Percentiles rank a stretch among this genome's conserved stretches.
Evolutionary conservation across 371 early-diverging fungal species (phyloP).

Genomic region (Mucor indicus): DNA sequence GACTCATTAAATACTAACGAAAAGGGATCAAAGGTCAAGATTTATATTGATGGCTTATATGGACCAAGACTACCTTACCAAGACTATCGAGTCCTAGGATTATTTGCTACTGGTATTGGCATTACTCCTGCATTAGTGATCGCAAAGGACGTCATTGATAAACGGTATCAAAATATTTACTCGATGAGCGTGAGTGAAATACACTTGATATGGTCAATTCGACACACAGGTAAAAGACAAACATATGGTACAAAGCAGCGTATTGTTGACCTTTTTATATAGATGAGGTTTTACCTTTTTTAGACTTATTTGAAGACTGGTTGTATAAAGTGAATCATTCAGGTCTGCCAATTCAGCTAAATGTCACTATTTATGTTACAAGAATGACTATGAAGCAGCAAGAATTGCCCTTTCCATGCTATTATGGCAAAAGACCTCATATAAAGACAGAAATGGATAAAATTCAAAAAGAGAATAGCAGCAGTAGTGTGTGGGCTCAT

Average conservation of each 20-base stretch:
- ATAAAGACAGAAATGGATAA: no score
- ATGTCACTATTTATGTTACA: constrained; percentile 25
- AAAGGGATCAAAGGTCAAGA: no score
- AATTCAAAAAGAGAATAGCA: no score
- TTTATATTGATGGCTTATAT: constrained; percentile 31
- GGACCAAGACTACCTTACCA: constrained; percentile 26
- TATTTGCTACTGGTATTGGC: constrained; percentile 32
- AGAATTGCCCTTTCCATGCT: background rate
- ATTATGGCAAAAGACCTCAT: background rate
- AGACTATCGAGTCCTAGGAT: constrained; percentile 20
- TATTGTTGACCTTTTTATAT: no score
- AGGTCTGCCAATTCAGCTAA: constrained; percentile 11
- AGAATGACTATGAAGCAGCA: background rate
- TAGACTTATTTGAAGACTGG: constrained; percentile 17
- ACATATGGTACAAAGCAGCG: background rate
- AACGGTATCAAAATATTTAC: background rate
- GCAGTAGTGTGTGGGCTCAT: no score
- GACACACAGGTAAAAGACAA: constrained; percentile 15
- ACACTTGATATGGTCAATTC: constrained; percentile 28
- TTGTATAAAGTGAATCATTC: constrained; percentile 10
- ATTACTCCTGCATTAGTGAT: constrained; percentile 28
- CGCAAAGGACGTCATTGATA: background rate
- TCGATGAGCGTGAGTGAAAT: constrained; percentile 23
- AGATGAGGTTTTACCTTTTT: constrained; percentile 8
- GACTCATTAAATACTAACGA: no score